Base-by-base conservation (phyloP, 1,284 basidiomycete genomes). In the Cryptococcus floricola region DNA sequence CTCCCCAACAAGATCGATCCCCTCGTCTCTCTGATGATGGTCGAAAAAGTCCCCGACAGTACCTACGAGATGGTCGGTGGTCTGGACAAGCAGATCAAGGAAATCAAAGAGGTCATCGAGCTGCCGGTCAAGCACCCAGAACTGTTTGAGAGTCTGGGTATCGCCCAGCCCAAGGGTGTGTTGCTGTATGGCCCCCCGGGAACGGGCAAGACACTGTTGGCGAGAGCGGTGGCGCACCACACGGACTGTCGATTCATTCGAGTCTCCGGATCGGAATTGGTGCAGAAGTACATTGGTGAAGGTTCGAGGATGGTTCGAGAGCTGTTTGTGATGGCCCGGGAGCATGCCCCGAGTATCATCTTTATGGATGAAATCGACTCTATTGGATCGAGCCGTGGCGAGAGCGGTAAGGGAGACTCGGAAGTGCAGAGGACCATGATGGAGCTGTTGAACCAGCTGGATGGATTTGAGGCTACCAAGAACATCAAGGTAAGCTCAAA, bases 321-420 rank as follows among this genome's bases (percentile, higher is more conserved):
- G 80, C 79, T 98, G 54, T 98, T 98, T 81, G 92, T 98, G 62
- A 98, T 98, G 95, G 95, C 96, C 2, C 80, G 94, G 63, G 95
- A 98, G 76, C 94, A 98, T 73, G 95, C 95, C 27, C 95, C 96
- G n/a, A 90, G 88, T 74, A 98, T 98, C 80, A 96, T 98, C 74
- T 98, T 98, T 81, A 98, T 98, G 92, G 95, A 98, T 78, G 95
- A 98, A 77, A 98, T 98, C 66, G 95, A 98, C 79, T 94, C 91
- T 23, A 98, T 98, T 69, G 95, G 95, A 53, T 91, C 88, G 59
- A 93, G 90, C 55, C 80, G 95, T 73, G 92, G 93, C 25, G 91
- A 93, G 67, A 86, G 89, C 64, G 89, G 90, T 12, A 89, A 89
- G 27, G 87, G 89, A 39, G 95, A 98, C 71, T 95, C 91, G 5